These are phyloP conservation scores for Yamadazyma paraphyllophila DNA, from an alignment of 805 yeast genomes.

Conservation along the genomic window DNA sequence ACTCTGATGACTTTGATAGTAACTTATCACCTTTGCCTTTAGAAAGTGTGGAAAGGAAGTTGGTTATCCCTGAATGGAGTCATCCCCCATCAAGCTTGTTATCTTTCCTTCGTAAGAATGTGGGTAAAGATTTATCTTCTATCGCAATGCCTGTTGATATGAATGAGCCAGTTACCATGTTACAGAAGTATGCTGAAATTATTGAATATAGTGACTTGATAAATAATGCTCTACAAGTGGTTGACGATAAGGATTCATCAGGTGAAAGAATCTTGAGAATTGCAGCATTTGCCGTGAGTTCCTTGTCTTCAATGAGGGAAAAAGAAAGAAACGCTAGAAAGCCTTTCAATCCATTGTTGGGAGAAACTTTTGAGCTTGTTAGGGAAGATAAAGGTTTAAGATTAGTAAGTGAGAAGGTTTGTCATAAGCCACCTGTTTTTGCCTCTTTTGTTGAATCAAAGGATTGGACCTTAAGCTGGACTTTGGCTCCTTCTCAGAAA, in stretches of 20 bases:
- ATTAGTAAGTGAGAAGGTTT: constrained; percentile 77
- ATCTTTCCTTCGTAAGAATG: constrained; percentile 79
- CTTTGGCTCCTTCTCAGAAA: constrained; percentile 77
- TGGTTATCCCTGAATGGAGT: constrained; percentile 54
- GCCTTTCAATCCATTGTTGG: constrained; percentile 92
- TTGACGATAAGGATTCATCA: constrained; percentile 34
- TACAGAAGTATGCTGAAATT: constrained; percentile 77
- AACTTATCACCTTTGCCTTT: constrained; percentile 69
- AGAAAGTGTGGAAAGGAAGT: constrained; percentile 49
- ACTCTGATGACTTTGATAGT: constrained; percentile 23
- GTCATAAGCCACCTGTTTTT: constrained; percentile 83
- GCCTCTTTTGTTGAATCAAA: constrained; percentile 75
- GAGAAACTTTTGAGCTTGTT: constrained; percentile 89
- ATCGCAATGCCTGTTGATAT: constrained; percentile 92
- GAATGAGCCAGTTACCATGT: constrained; percentile 84
- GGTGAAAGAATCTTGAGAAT: constrained; percentile 63
- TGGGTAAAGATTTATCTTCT: constrained; percentile 84
- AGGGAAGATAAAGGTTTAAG: constrained; percentile 80
- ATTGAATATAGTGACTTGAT: constrained; percentile 74
- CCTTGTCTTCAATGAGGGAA: constrained; percentile 65
- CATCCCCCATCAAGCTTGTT: constrained; percentile 80
- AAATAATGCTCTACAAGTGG: constrained; percentile 54
- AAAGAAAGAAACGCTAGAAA: constrained; percentile 78
- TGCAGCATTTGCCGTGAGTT: constrained; percentile 81
- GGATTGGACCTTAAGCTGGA: constrained; percentile 66